A percentile compares a stretch with the other conserved stretches of the same genome.
phyloP scores from a whole-genome alignment of 176 grass and related monocot species.

The Carex myosuroides region DNA sequence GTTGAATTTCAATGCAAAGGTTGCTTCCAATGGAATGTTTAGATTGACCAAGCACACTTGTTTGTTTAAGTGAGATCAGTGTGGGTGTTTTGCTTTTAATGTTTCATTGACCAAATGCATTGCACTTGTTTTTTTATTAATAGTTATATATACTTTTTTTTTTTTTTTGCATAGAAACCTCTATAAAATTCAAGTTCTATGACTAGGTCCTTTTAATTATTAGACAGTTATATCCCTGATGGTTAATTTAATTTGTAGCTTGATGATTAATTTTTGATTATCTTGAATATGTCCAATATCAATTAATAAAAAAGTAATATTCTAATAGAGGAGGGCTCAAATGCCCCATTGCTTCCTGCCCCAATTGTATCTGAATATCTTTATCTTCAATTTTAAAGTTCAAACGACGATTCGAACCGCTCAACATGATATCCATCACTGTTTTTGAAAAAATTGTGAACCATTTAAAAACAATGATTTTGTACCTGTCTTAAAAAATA shows the following conservation, averaged over 20 bases:
- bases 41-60: slow-evolving; percentile 22
- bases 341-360: too few species aligned
- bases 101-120: slow-evolving; percentile 11
- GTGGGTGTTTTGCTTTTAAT: slow-evolving; percentile 20
- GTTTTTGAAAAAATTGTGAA: too few species aligned
- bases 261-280: not conserved
- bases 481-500: too few species aligned
- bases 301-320: too few species aligned
- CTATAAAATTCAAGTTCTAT: not conserved
- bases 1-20: slow-evolving; percentile 23
- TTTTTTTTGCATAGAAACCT: not conserved
- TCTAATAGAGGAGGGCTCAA: too few species aligned
- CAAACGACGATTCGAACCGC: too few species aligned
- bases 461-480: too few species aligned
- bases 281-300: not conserved
- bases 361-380: too few species aligned
- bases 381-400: too few species aligned
- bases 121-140: not conserved
- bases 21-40: slow-evolving; percentile 31
- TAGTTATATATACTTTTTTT: not conserved
- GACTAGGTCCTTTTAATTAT: not conserved
- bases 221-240: not conserved
- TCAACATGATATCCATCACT: too few species aligned
- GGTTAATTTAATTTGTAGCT: not conserved
- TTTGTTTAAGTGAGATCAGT: slow-evolving; percentile 11